Percentiles rank a stretch among this genome's conserved stretches.
Conservation (phyloP, 148 eudicot genomes). For the Persicaria maculosa region DNA sequence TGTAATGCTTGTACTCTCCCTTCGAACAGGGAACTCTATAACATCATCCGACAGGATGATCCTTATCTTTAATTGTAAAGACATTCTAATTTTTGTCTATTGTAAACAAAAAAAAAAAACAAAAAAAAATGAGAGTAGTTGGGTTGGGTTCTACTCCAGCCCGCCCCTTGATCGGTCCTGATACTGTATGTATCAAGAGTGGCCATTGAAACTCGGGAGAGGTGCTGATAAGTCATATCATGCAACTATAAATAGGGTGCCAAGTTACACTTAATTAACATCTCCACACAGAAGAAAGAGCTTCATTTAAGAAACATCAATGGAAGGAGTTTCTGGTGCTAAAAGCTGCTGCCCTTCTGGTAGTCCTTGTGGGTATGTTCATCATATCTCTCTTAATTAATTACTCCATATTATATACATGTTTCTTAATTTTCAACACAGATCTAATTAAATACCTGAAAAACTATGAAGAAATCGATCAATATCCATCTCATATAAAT, state of each 20-base stretch:
- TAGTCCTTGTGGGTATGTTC: constrained; percentile 29
- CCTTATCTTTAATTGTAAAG: too few species aligned
- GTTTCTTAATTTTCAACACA: not conserved
- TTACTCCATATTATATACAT: not conserved
- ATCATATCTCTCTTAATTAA: not conserved
- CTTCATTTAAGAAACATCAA: not conserved
- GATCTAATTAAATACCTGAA: not conserved
- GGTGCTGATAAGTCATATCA: not conserved
- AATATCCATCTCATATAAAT: not conserved
- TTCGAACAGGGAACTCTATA: too few species aligned
- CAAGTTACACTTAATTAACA: too few species aligned
- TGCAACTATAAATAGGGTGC: not conserved
- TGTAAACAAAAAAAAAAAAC: too few species aligned
- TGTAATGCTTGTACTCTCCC: too few species aligned
- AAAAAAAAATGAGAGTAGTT: too few species aligned
- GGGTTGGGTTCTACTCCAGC: too few species aligned
- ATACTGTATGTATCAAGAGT: too few species aligned
- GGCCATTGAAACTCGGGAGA: not conserved
- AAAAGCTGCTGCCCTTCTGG: constrained; percentile 24
- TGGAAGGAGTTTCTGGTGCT: not conserved
- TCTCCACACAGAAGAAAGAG: not conserved
- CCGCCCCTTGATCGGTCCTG: too few species aligned
- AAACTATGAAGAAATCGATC: not conserved
- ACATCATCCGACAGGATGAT: too few species aligned
- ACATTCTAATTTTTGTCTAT: too few species aligned